Conservation (phyloP, 345 rosid species). For the Euphorbia peplus region DNA sequence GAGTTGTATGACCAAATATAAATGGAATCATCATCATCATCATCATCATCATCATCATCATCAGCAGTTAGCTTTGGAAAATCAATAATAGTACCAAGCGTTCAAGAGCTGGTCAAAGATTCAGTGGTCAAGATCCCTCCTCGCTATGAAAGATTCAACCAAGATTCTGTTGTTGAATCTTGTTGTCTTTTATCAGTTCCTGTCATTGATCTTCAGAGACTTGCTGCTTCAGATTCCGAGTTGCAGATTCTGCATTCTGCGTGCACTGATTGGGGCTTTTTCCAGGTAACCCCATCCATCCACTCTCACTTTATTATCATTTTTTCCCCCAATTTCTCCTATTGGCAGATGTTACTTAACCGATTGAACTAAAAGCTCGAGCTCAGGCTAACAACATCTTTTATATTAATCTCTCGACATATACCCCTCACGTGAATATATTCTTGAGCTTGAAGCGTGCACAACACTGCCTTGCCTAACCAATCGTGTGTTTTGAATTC, state of each 20-base stretch:
- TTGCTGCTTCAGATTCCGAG: slow-evolving; percentile 24
- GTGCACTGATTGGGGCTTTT: slow-evolving; percentile 47
- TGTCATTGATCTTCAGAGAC: slow-evolving; percentile 34
- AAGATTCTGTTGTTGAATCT: slow-evolving; percentile 14
- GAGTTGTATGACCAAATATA: no score
- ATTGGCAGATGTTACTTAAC: no score
- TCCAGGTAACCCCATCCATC: slow-evolving; percentile 30
- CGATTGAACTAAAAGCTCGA: no score
- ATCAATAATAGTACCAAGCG: slow-evolving; percentile 47
- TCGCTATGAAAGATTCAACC: slow-evolving; percentile 28
- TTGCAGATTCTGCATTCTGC: slow-evolving; percentile 34
- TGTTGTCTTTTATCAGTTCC: slow-evolving; percentile 28
- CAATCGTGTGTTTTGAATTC: no score
- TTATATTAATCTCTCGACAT: no score
- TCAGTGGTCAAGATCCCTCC: slow-evolving; percentile 36
- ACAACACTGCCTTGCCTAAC: no score
- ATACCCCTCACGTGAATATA: no score
- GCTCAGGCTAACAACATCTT: no score
- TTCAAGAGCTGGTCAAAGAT: slow-evolving; percentile 49
- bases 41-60: no score
- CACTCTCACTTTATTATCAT: no score
- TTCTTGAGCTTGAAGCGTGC: no score
- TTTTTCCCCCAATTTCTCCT: no score
- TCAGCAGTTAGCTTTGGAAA: slow-evolving; percentile 41
- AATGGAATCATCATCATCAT: slow-evolving; percentile 24